phyloP scores from a whole-genome alignment of 352 stramenopile genomes.

The Pythium aphanidermatum region DNA sequence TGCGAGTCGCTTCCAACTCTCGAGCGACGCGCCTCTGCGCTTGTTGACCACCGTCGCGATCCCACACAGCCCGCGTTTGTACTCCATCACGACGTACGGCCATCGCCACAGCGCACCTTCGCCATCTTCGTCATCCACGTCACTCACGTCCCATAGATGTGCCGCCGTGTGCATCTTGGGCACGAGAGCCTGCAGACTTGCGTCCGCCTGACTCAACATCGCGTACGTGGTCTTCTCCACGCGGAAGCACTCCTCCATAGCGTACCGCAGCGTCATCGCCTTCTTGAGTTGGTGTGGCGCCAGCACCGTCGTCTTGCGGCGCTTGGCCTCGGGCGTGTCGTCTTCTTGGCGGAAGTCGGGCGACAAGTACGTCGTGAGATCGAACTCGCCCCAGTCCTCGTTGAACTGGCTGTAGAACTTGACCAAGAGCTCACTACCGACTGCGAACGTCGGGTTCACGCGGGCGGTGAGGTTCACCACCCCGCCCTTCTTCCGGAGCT shows the following conservation, averaged over 20 bases:
- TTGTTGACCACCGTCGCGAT: slow-evolving; percentile 47
- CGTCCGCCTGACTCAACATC: slow-evolving; percentile 30
- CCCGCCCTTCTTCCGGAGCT: slow-evolving; percentile 23
- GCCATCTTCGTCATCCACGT: slow-evolving; percentile 61
- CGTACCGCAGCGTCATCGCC: slow-evolving; percentile 48
- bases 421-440: slow-evolving; percentile 51
- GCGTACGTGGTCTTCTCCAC: slow-evolving; percentile 54
- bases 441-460: slow-evolving; percentile 70
- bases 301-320: slow-evolving; percentile 33
- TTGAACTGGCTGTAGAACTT: slow-evolving; percentile 88
- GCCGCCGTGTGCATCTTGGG: slow-evolving; percentile 42
- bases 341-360: slow-evolving; percentile 31
- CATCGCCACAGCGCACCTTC: slow-evolving; percentile 74
- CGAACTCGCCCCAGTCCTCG: slow-evolving; percentile 73
- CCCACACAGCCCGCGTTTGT: slow-evolving; percentile 39
- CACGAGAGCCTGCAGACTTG: slow-evolving; percentile 24
- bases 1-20: slow-evolving; percentile 46
- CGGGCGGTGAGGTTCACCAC: slow-evolving; percentile 65
- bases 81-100: slow-evolving; percentile 78
- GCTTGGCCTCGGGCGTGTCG: slow-evolving; percentile 26
- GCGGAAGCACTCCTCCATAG: slow-evolving; percentile 75
- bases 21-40: slow-evolving; percentile 31
- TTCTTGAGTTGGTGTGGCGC: slow-evolving; percentile 46
- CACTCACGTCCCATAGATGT: slow-evolving; percentile 50
- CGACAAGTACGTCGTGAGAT: slow-evolving; percentile 60